phyloP scores from a whole-genome alignment of 1,139 yeast species.

The Zygosaccharomyces sapae region DNA sequence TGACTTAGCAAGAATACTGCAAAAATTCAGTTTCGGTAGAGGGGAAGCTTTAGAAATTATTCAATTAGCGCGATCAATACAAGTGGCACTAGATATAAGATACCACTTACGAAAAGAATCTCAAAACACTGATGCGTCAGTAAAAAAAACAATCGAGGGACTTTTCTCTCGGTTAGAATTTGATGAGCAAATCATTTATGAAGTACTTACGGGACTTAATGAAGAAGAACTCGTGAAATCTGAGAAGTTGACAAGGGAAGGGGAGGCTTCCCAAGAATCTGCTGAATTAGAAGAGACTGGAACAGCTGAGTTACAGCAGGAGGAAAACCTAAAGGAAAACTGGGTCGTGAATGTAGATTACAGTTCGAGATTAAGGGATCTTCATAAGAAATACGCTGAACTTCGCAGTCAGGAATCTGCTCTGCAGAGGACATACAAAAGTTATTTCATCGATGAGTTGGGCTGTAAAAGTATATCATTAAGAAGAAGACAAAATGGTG shows the following conservation, averaged over 20 bases:
- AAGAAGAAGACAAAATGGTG: conserved; percentile 28
- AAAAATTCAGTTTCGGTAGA: conserved; percentile 46
- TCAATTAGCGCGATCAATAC: conserved; percentile 42
- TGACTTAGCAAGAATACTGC: conserved; percentile 54
- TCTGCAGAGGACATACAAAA: conserved; percentile 23
- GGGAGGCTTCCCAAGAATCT: conserved; percentile 11
- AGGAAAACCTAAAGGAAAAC: neutral
- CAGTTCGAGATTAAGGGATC: conserved; percentile 16
- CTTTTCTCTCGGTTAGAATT: conserved; percentile 17
- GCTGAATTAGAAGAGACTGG: neutral
- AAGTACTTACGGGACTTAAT: conserved; percentile 24
- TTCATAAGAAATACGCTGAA: conserved; percentile 25
- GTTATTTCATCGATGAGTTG: conserved; percentile 17
- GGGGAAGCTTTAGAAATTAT: conserved; percentile 46
- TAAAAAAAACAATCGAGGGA: conserved; percentile 10
- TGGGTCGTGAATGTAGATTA: conserved; percentile 26
- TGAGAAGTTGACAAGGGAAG: conserved; percentile 9
- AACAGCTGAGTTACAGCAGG: neutral
- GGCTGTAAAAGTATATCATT: conserved; percentile 25
- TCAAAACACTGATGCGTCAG: conserved; percentile 5
- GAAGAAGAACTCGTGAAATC: conserved; percentile 22
- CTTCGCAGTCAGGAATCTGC: conserved; percentile 21
- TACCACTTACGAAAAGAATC: conserved; percentile 8
- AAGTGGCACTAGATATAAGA: conserved; percentile 21
- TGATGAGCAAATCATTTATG: conserved; percentile 22